phyloP scores from a whole-genome alignment of 345 rosid species.

The Moricandia moricandioides region DNA sequence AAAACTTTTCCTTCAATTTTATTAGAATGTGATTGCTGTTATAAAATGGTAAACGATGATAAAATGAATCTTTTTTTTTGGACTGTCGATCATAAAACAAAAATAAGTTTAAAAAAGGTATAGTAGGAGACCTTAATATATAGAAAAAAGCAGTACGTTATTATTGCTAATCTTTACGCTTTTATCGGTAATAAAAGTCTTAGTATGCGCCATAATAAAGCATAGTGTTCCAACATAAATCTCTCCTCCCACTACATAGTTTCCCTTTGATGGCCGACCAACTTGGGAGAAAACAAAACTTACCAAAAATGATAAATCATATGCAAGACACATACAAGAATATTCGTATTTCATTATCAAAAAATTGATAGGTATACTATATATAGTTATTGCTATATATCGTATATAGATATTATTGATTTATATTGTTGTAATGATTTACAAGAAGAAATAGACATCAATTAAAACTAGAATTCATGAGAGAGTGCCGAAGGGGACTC shows the following conservation, averaged over 20 bases:
- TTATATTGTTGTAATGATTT: neutral
- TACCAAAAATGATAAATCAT: neutral
- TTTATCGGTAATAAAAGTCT: too few relatives aligned
- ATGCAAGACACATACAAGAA: neutral
- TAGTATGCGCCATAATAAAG: neutral
- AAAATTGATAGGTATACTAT: neutral
- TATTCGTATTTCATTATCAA: neutral
- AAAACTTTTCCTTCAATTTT: too few relatives aligned
- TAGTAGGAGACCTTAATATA: neutral
- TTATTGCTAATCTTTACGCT: too few relatives aligned
- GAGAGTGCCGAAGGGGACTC: neutral
- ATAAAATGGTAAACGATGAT: too few relatives aligned
- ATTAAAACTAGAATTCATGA: neutral
- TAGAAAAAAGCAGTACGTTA: neutral
- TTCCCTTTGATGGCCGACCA: conserved; percentile 4
- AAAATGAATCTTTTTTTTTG: too few relatives aligned
- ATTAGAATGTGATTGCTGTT: too few relatives aligned
- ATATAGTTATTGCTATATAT: neutral
- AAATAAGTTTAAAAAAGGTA: neutral
- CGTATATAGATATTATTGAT: neutral
- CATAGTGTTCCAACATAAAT: too few relatives aligned
- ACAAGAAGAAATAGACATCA: neutral
- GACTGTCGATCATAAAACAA: too few relatives aligned
- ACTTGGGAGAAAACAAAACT: conserved; percentile 1
- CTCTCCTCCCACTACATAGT: neutral